Conservation (phyloP, 306 rosid genomes). For the Dalbergia cochinchinensis region DNA sequence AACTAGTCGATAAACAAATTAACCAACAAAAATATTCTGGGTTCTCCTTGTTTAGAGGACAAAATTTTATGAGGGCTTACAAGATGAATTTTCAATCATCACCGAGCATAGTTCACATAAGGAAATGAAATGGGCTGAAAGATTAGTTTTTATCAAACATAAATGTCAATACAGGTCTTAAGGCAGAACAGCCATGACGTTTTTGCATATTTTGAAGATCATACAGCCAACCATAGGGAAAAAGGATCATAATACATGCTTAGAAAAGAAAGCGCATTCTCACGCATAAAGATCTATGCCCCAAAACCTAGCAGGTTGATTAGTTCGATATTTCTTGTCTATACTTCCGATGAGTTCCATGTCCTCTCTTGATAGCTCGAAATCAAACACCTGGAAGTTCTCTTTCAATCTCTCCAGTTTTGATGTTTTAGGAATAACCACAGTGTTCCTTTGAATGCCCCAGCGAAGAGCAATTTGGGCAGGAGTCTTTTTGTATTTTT, state of each 20-base stretch:
- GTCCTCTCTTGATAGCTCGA: conserved; percentile 73
- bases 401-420: conserved; percentile 82
- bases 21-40: background rate
- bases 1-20: conserved; percentile 20
- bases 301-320: conserved; percentile 86
- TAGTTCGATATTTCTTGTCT: conserved; percentile 72
- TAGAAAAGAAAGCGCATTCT: conserved; percentile 13
- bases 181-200: conserved; percentile 6
- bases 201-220: background rate
- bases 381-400: conserved; percentile 75
- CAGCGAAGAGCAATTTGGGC: conserved; percentile 87
- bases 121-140: conserved; percentile 26
- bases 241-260: conserved; percentile 2
- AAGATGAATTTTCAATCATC: conserved; percentile 25
- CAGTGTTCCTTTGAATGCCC: conserved; percentile 80
- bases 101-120: conserved; percentile 23
- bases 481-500: conserved; percentile 68
- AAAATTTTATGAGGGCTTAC: background rate
- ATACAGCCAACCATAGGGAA: background rate
- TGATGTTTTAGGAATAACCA: conserved; percentile 85
- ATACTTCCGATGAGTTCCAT: conserved; percentile 65
- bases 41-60: background rate
- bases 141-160: background rate
- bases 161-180: conserved; percentile 25
- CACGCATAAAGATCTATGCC: conserved; percentile 82